Percentiles rank a stretch among this genome's conserved stretches.
These are phyloP conservation scores for Rhodomyrtus tomentosa DNA, from an alignment of 345 rosid genomes.

Conservation along the genomic window DNA sequence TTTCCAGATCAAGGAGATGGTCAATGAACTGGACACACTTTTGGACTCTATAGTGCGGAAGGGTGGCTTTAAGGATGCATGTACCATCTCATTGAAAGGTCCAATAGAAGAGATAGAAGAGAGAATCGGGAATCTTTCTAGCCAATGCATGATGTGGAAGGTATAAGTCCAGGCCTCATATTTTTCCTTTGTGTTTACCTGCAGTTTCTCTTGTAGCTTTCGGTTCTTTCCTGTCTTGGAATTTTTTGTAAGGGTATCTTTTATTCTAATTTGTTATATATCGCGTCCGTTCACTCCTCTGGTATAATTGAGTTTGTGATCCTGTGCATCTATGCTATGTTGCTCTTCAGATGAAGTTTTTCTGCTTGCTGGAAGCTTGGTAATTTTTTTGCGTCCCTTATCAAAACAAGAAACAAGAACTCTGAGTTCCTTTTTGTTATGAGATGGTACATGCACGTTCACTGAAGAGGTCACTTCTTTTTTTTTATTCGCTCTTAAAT, in stretches of 20 bases:
- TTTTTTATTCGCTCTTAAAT: background rate
- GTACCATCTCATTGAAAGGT: constrained; percentile 46
- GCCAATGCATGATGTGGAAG: constrained; percentile 56
- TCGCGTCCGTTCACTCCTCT: background rate
- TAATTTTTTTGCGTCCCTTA: background rate
- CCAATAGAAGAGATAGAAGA: constrained; percentile 64
- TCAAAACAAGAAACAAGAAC: background rate
- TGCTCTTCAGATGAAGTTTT: background rate
- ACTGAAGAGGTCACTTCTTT: background rate
- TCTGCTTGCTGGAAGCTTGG: background rate
- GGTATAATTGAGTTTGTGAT: background rate
- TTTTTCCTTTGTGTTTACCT: background rate
- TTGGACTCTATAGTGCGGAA: constrained; percentile 55
- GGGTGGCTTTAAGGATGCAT: constrained; percentile 81
- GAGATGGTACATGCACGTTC: background rate
- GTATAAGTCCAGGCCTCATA: constrained; percentile 16
- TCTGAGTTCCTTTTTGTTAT: background rate
- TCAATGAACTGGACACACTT: constrained; percentile 64
- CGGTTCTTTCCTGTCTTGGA: background rate
- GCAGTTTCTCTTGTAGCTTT: background rate
- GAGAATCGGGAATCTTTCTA: constrained; percentile 44
- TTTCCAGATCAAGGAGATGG: constrained; percentile 72
- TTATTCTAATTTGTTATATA: background rate
- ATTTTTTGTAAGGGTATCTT: background rate
- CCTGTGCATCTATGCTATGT: background rate